Conservation (phyloP, 441 rosid genomes). For the Populus hybrid region DNA sequence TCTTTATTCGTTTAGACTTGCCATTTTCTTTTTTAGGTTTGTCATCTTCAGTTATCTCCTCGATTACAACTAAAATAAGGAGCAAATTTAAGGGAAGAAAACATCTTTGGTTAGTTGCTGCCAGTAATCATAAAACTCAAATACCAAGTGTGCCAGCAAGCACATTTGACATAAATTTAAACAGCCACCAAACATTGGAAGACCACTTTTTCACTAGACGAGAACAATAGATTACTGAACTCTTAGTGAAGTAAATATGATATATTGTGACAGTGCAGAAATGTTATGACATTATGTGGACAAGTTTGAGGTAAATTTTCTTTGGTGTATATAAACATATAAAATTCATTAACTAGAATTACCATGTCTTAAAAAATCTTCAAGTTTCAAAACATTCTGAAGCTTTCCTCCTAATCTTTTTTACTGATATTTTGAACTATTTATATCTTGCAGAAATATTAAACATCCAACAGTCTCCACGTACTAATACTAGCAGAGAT, state of each 20-base stretch:
- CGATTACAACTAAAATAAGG: slow-evolving; percentile 65
- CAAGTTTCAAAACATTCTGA: background rate
- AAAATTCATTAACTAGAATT: background rate
- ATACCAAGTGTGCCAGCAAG: background rate
- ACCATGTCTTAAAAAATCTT: background rate
- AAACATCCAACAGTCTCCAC: background rate
- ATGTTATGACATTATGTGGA: background rate
- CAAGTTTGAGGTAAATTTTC: background rate
- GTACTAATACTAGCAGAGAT: background rate
- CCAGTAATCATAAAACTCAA: background rate
- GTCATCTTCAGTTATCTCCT: slow-evolving; percentile 87
- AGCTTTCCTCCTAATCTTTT: background rate
- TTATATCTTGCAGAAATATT: background rate
- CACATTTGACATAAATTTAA: background rate
- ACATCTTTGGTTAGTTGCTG: background rate
- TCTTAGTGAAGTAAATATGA: background rate
- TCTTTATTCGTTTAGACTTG: slow-evolving; percentile 39
- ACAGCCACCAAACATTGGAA: background rate
- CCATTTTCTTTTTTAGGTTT: slow-evolving; percentile 39
- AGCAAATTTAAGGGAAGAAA: background rate
- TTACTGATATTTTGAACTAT: background rate
- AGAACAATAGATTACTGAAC: background rate
- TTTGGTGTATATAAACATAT: background rate
- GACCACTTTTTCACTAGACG: background rate
- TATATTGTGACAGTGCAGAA: background rate